Evolutionary conservation across 2,329 filamentous ascomycete genomes (phyloP), one percentile per base, ranked within the genome.

Genomic region (Aspergillus fumigatus): DNA sequence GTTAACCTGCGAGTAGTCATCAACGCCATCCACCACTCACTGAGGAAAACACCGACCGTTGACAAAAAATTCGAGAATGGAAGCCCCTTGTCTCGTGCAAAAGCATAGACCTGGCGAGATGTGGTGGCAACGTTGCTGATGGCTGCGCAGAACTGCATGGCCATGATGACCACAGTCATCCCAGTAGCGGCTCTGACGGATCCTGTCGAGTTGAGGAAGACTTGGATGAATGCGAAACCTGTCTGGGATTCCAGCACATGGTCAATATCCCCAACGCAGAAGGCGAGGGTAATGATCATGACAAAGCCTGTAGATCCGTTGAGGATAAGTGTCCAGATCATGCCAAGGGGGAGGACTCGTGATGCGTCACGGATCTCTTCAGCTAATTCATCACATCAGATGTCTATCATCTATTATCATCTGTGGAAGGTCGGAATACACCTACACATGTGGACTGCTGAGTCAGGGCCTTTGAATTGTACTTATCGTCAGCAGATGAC

Each of bases 301-400:
- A 74, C 57, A 57, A 82, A 77, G 2, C 79, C 80, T 8, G 81
- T 66, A 2, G 64, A 62, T 2, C 78, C 80, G 55, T 82, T 82
- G 55, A 82, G 70, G 17, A 77, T 52, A 51, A 79, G 74, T 3
- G 75, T 77, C 51, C 73, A 74, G 38, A 82, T 72, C 66, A 83
- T 80, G 4, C 77, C 76, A 57, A 72, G 65, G 2, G 80, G 80
- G 2, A 82, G 75, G 47, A 78, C 75, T 8, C 74, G 63, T 1
- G 77, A 75, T 0, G 80, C 77, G 50, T 80, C 74, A 49, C 75
- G 70, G 27, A 82, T 77, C 62, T 82, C 80, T 64, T 82, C 80
- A 5, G 79, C 77, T 66, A 76, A 76, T 38, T 38, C 32, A 38
- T 38, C 14, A 17, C 32, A 17, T 38, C 14, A 38, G 32, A 17